Evolutionary conservation across 495 filamentous ascomycete genomes (phyloP).

Genomic region (Hypomontagnella submonticulosa): DNA sequence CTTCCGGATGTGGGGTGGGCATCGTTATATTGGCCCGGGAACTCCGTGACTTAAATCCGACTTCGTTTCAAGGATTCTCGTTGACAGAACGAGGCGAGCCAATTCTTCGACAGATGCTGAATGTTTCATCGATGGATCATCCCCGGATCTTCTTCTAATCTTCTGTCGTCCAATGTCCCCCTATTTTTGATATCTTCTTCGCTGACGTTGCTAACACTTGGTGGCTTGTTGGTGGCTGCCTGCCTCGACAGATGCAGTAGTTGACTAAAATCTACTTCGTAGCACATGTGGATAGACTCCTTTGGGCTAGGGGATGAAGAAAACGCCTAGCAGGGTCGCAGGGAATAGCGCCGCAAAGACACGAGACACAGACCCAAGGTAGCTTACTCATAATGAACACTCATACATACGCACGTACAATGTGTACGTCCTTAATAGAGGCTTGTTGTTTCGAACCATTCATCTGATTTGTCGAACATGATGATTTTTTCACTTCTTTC

Average conservation of each 20-base stretch:
- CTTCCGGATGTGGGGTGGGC: constrained; percentile 15
- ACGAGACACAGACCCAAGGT: constrained; percentile 1
- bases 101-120: neutral
- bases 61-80: constrained; percentile 18
- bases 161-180: neutral
- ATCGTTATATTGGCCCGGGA: neutral
- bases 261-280: neutral
- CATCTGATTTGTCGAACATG: neutral
- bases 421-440: too few species aligned
- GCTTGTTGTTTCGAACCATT: neutral
- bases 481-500: neutral
- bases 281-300: neutral
- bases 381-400: neutral
- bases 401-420: neutral
- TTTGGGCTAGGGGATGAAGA: constrained; percentile 6
- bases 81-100: too few species aligned
- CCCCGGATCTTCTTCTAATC: constrained; percentile 35
- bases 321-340: neutral
- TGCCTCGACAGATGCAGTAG: neutral
- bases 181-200: constrained; percentile 14
- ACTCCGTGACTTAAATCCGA: constrained; percentile 10
- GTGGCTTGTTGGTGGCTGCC: constrained; percentile 2
- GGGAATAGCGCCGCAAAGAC: constrained; percentile 2
- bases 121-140: constrained; percentile 29
- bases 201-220: constrained; percentile 1